Base-by-base conservation (phyloP, 2,329 filamentous ascomycete genomes). In the Colletotrichum aenigma region DNA sequence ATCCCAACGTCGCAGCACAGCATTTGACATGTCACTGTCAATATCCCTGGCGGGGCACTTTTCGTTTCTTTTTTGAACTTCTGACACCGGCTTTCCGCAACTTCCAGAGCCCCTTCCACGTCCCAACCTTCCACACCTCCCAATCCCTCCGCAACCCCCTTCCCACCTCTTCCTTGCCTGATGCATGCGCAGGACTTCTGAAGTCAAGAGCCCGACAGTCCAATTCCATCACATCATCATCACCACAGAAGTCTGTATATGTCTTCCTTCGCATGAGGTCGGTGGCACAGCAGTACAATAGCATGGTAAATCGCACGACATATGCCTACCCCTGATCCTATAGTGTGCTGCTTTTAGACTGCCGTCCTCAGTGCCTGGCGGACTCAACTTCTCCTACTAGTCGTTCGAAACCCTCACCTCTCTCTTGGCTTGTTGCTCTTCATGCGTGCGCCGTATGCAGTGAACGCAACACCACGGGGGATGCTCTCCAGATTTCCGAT, bases 401-500 rank as follows among this genome's bases (percentile, higher is more conserved):
- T 7, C 30, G 32, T 76, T 21, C 43, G 4, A 21, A 52, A 52
- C 38, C 24, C 9, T 43, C 34, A 58, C 56, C 56, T 34, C 4
- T 30, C n/a, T n/a, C 58, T 28, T 66, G 38, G 24, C 43, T 32
- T 67, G 66, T 15, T 48, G 18, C n/a, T 55, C 65, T 58, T 52
- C 43, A 52, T 52, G 43, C 65, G 38, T 58, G 65, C 65, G 52
- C 32, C 24, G 48, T 32, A 28, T 68, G 66, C 56, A 48, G 13
- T 16, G 28, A 55, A 69, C 64, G 56, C 74, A 76, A 66, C 74
- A 74, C 73, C 64, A 68, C 21, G 28, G 60, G 43, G 32, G 72
- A 67, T 73, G 56, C 64, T 69, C 74, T 75, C 70, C 74, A 74
- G 70, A 69, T 69, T 74, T 66, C 56, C 43, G 21, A 60, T 69